Evolutionary conservation across 2,329 filamentous ascomycete genomes (phyloP), one percentile per base, ranked within the genome.

Genomic region (Akanthomyces muscarius): DNA sequence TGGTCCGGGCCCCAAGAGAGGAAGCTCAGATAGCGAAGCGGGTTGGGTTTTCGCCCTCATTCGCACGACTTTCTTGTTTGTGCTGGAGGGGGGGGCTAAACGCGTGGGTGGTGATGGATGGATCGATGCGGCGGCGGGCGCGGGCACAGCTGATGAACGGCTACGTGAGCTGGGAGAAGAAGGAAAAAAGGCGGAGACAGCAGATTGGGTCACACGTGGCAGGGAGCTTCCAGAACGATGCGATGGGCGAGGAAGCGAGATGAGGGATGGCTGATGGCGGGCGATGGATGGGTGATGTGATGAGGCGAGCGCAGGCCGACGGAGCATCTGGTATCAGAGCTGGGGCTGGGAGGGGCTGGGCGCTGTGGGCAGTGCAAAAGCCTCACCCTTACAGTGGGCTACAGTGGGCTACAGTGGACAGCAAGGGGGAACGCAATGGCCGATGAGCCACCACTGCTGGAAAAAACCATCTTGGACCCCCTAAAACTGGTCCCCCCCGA

Each of bases 141-240:
- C n/a, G 42, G 28, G 30, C 23, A 38, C 10, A 36, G 23, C 25
- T 50, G 47, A 16, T 30, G 38, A 18, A n/a, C 33, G 16, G 50
- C n/a, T 18, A 8, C 14, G 21, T 30, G 2, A 30, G 28, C 28
- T 30, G 8, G 28, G 50, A 42, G 25, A 30, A 28, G 7, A 21
- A 21, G 44, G 18, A 8, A 6, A 21, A 14, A 44, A 45, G 44
- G 55, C 55, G 55, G 55, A 48, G 42, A 58, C 44, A 28, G 13
- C 30, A 50, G 55, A 58, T 50, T 58, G 16, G n/a, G 55, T 36
- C 41, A 41, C 55, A 58, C 55, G 55, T 58, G 55, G 55, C 55
- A 58, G 30, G 21, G 44, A 25, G 13, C 55, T 58, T 58, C 55
- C 55, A 58, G 55, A 58, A 58, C 54, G 54, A 56, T 56, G 54